Evolutionary conservation across 345 rosid genomes (phyloP), one percentile per base, ranked within the genome.

Genomic region (Salix udensis): DNA sequence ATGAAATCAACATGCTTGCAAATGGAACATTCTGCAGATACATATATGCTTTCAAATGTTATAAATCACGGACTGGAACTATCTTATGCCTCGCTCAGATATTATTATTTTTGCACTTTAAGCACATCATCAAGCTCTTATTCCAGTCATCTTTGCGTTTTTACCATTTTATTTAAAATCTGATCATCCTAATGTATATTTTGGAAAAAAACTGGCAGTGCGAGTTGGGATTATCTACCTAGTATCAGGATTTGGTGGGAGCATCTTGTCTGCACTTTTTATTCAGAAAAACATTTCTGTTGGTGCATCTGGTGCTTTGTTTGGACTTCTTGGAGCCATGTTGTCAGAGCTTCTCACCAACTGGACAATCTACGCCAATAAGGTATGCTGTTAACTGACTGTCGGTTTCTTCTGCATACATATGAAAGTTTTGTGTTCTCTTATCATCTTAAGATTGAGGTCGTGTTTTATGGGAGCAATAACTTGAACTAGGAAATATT

Each of bases 301-400:
- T 31, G 99, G 99, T 84, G 99, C 99, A 37, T 96, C 99, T 10
- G 98, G 99, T 78, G 99, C 99, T 76, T 89, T 96, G 76, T 96
- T 96, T 34, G 99, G 99, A 75, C 98, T 96, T 82, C 91, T 96
- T 67, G 98, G 98, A 72, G 91, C 97, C 24, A 95, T 93, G 98
- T 88, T 95, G 12, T 88, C 98, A 0, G 98, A 93, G 81, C 91
- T 95, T 67, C 74, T 95, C 62, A 93, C 98, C 3, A 93, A 95
- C 85, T 93, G 98, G 98, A 86, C 87, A 60, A 87, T 93, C 55
- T 95, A 93, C 74, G 82, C 90, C 24, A 93, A 93, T 82, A 91
- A 91, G 94, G 98, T 91, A 21, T 71, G 65, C 26, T 72, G 10
- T 34, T 7, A 65, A 60, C 58, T 31, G 18, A 60, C 58, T 31